Percentiles rank a stretch among this genome's conserved stretches.
These are phyloP conservation scores for Eleusine coracana DNA, from an alignment of 176 grass and related monocot genomes.

Conservation along the genomic window DNA sequence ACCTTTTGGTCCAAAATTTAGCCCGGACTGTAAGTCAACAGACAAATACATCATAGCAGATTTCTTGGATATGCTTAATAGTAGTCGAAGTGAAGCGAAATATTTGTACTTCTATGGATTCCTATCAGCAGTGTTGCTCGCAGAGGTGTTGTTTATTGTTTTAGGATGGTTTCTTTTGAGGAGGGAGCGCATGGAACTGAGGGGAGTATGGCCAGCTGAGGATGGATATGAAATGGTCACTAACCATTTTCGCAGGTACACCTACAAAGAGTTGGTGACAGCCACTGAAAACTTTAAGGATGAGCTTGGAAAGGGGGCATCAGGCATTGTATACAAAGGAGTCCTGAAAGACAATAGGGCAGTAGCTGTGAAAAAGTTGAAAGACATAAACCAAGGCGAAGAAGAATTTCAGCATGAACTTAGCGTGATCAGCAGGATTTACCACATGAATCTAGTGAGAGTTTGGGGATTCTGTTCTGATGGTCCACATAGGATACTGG, in stretches of 20 bases:
- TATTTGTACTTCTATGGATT: conserved; percentile 42
- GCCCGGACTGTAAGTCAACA: conserved; percentile 17
- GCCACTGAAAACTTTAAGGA: conserved; percentile 35
- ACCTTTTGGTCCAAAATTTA: conserved; percentile 33
- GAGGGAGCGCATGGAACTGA: conserved; percentile 18
- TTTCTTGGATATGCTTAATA: conserved; percentile 23
- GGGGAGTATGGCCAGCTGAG: conserved; percentile 44
- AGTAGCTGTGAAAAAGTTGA: conserved; percentile 37
- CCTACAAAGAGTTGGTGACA: conserved; percentile 25
- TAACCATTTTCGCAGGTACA: conserved; percentile 44
- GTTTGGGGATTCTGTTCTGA: conserved; percentile 43
- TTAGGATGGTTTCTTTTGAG: conserved; percentile 47
- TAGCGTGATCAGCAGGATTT: conserved; percentile 25
- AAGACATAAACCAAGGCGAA: conserved; percentile 17
- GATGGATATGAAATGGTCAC: conserved; percentile 40
- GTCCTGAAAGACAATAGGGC: conserved; percentile 25
- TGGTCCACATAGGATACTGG: conserved; percentile 37
- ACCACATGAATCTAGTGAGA: conserved; percentile 39
- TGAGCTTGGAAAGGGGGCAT: conserved; percentile 37
- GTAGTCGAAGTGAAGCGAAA: not conserved
- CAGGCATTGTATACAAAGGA: conserved; percentile 36
- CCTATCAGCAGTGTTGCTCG: not conserved
- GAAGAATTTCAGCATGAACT: conserved; percentile 38
- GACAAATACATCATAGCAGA: not conserved
- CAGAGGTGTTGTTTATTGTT: conserved; percentile 5